Percentiles rank a stretch among this genome's conserved stretches.
phyloP scores from a whole-genome alignment of 164 flowering plant genomes.

The Chimonanthus praecox region DNA sequence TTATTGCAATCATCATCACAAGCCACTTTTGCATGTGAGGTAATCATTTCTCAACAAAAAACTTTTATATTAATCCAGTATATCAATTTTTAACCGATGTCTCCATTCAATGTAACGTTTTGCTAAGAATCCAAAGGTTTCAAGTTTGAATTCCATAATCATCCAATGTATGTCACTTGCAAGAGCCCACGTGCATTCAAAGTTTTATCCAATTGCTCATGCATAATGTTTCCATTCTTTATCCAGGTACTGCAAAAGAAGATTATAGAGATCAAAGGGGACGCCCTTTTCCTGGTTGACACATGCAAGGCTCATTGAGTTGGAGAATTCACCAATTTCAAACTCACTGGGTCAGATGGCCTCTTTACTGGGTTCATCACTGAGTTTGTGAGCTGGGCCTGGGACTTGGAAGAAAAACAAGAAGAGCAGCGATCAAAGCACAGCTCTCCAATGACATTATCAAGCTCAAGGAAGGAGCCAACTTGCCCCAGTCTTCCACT shows the following conservation, averaged over 20 bases:
- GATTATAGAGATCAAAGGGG: slow-evolving; percentile 66
- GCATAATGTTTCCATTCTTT: too few species aligned
- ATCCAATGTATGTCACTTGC: too few species aligned
- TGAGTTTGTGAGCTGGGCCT: slow-evolving; percentile 69
- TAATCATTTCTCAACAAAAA: too few species aligned
- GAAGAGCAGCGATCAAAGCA: slow-evolving; percentile 41
- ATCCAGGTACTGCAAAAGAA: slow-evolving; percentile 42
- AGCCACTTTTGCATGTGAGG: too few species aligned
- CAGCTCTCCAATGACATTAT: slow-evolving; percentile 54
- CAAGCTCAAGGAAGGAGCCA: slow-evolving; percentile 28
- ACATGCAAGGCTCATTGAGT: slow-evolving; percentile 62
- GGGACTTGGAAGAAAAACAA: slow-evolving; percentile 48
- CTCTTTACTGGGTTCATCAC: slow-evolving; percentile 73
- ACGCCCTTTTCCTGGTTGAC: slow-evolving; percentile 72
- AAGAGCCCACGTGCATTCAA: too few species aligned
- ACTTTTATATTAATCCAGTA: too few species aligned
- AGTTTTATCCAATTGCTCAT: not conserved
- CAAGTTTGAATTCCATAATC: too few species aligned
- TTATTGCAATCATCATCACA: too few species aligned
- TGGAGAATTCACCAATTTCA: slow-evolving; percentile 70
- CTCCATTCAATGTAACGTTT: too few species aligned
- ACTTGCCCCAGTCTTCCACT: slow-evolving; percentile 50
- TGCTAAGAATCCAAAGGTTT: too few species aligned
- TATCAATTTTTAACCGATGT: too few species aligned
- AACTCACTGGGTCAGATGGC: slow-evolving; percentile 56